Evolutionary conservation across 2,329 filamentous ascomycete species (phyloP), one percentile per base, ranked within the genome.

Genomic region (Pseudocercospora macadamiae): DNA sequence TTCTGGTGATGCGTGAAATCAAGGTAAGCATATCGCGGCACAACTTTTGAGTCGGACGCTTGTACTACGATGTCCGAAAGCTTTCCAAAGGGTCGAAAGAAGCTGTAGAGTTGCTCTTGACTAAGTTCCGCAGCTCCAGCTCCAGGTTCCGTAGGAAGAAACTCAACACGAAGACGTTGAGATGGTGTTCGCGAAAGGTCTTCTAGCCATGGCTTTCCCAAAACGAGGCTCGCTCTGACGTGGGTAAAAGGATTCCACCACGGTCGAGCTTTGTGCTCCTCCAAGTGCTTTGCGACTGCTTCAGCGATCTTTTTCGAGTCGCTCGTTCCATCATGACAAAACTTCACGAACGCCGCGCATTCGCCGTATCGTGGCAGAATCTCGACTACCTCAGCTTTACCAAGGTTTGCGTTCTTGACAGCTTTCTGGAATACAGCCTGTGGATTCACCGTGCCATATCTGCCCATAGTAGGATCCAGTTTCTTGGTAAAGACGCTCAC

Each of bases 311-410:
- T 82, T 18, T 78, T 76, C 2, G 81, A 72, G 56, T 79, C 67
- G 58, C 73, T 66, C 70, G 48, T 80, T 68, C 47, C 76, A 72
- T 80, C 79, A 65, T 84, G 84, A 14, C 82, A 83, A 71, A 96
- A 92, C 73, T 96, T 97, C 73, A 97, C 87, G 72, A 96, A 97
- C 0, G 91, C 91, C 10, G 95, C 95, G 14, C 95, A 95, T 71
- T 99, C 95, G 68, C 96, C 93, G 25, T 96, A 80, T 2, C 92
- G 84, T 0, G 93, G 92, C 16, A 97, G 75, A 14, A 97, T 88
- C 69, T 96, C 89, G 2, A 87, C 90, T 47, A 96, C 85, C 58
- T 88, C 86, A 48, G 96, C 67, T 8, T 68, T 62, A 2, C 63
- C 64, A 8, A 71, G 61, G 12, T 66, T 64, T 19, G 62, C 69